Percentiles rank a stretch among this genome's conserved stretches.
Conservation (phyloP, 805 yeast species). For the Zygosaccharomyces kombuchaensis region DNA sequence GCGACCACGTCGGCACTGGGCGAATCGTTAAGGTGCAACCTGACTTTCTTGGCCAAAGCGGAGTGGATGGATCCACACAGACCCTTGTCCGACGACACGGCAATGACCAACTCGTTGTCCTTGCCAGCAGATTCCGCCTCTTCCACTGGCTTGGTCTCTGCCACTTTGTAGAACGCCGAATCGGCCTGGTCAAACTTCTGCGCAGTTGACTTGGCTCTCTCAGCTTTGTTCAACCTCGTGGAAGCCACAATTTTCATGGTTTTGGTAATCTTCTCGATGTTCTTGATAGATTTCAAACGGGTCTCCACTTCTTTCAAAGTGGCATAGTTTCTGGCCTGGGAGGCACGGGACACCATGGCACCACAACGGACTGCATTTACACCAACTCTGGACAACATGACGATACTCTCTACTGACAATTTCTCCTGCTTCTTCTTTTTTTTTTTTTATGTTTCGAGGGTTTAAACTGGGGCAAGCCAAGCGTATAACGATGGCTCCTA, state of each 20-base stretch:
- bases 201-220: conserved; percentile 86
- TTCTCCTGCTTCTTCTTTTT: not conserved
- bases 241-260: conserved; percentile 99
- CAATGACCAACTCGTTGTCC: conserved; percentile 73
- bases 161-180: conserved; percentile 68
- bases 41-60: conserved; percentile 85
- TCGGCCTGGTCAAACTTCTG: conserved; percentile 81
- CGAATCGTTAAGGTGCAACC: conserved; percentile 55
- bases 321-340: conserved; percentile 73
- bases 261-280: conserved; percentile 98
- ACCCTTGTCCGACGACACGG: conserved; percentile 95
- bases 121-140: conserved; percentile 36
- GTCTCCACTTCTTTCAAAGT: conserved; percentile 97
- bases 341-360: conserved; percentile 6
- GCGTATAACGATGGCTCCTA: not conserved
- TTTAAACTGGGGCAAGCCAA: not conserved
- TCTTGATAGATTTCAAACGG: conserved; percentile 96
- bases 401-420: not conserved
- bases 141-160: conserved; percentile 65
- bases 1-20: conserved; percentile 76
- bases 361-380: conserved; percentile 12
- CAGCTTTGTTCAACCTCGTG: conserved; percentile 92
- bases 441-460: not conserved
- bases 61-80: conserved; percentile 98
- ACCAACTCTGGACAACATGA: conserved; percentile 13